Evolutionary conservation across 208 protist genomes (phyloP).

Genomic region (Endotrypanum monterogeii): DNA sequence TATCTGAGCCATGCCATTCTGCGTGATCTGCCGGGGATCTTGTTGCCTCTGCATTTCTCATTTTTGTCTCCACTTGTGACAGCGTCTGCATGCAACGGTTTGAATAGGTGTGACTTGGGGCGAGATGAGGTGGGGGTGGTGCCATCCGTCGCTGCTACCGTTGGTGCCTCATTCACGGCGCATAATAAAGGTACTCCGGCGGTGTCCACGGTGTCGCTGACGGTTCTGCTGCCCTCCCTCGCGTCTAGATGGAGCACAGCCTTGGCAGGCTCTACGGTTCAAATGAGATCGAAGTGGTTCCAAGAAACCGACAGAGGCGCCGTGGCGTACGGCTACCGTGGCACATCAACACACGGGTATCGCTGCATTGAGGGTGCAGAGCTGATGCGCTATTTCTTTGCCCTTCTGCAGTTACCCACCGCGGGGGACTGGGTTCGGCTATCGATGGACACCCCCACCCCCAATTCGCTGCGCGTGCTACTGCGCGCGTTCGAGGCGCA

Average conservation of each 20-base stretch:
- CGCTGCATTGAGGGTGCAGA: constrained; percentile 29
- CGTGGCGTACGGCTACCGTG: not conserved
- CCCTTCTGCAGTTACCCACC: constrained; percentile 27
- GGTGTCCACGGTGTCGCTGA: constrained; percentile 10
- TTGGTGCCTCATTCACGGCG: not conserved
- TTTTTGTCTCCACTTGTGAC: constrained; percentile 33
- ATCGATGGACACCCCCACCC: constrained; percentile 21
- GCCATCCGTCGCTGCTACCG: not conserved
- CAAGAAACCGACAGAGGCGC: not conserved
- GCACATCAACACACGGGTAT: not conserved
- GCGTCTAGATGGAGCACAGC: not conserved
- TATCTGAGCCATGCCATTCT: constrained; percentile 18
- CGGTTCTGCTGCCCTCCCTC: constrained; percentile 19
- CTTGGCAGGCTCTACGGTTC: not conserved
- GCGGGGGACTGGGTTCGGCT: constrained; percentile 25
- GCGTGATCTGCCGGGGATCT: constrained; percentile 18
- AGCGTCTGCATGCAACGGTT: constrained; percentile 1
- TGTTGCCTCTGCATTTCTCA: constrained; percentile 29
- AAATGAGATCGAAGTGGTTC: not conserved
- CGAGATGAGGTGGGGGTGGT: not conserved
- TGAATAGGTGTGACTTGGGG: not conserved
- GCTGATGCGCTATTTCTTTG: constrained; percentile 27
- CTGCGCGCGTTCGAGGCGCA: constrained; percentile 30
- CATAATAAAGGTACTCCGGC: not conserved
- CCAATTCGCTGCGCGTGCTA: constrained; percentile 29